These are phyloP conservation scores for Tagetes patula DNA, from an alignment of 129 eudicot genomes.

Conservation along the genomic window DNA sequence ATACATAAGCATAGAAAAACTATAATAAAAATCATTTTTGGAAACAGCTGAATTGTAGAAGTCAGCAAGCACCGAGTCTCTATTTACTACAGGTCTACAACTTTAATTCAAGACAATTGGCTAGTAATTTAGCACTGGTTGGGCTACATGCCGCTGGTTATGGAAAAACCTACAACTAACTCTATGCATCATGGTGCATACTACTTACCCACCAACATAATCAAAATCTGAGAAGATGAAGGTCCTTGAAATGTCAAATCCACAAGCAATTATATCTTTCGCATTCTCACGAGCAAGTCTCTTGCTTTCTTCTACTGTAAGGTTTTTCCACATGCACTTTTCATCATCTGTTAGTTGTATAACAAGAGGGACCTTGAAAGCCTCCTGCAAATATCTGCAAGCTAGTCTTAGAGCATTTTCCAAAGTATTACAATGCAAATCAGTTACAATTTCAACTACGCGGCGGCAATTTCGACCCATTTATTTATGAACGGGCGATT, in stretches of 20 bases:
- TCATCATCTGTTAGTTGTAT: constrained; percentile 96
- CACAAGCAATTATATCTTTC: constrained; percentile 95
- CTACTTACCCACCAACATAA: constrained; percentile 87
- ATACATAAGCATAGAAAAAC: neutral
- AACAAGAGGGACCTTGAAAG: constrained; percentile 92
- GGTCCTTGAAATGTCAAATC: constrained; percentile 88
- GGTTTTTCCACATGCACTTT: constrained; percentile 94
- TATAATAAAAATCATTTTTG: neutral
- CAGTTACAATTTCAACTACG: neutral
- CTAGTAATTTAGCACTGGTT: neutral
- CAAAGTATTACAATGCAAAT: neutral
- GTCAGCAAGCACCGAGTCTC: neutral
- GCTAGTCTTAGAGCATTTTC: constrained; percentile 5
- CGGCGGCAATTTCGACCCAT: neutral
- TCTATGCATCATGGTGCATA: neutral
- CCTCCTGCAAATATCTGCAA: constrained; percentile 93
- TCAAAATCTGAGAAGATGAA: constrained; percentile 89
- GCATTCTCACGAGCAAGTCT: constrained; percentile 98
- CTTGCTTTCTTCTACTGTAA: constrained; percentile 84
- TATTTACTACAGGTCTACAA: no score
- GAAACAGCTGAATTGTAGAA: neutral
- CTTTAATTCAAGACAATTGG: neutral
- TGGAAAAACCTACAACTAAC: neutral
- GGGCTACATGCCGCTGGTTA: neutral
- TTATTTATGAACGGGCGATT: neutral